These are phyloP conservation scores for Scleroderma citrinum DNA, from an alignment of 768 basidiomycete species.

Conservation along the genomic window DNA sequence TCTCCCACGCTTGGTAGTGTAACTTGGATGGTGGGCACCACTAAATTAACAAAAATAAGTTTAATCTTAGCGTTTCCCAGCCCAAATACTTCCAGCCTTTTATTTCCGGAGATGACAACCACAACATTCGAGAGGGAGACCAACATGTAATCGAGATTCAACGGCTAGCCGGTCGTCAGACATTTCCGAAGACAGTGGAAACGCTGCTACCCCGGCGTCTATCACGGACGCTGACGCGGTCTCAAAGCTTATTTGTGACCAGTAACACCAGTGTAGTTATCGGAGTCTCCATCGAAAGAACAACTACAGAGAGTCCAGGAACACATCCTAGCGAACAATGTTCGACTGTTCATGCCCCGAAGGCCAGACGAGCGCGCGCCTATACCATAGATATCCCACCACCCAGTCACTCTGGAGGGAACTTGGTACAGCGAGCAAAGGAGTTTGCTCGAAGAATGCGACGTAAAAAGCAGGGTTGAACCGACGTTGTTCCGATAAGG, in stretches of 20 bases:
- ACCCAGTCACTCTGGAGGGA: conserved; percentile 13
- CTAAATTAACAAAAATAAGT: conserved; percentile 3
- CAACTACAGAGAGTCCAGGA: conserved; percentile 21
- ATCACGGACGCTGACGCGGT: conserved; percentile 36
- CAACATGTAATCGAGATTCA: conserved; percentile 45
- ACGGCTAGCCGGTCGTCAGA: conserved; percentile 39
- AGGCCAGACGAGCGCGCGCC: conserved; percentile 29
- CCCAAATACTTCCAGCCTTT: conserved; percentile 39
- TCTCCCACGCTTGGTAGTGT: conserved; percentile 43
- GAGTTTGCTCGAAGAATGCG: conserved; percentile 39
- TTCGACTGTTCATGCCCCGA: conserved; percentile 18
- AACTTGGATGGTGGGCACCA: conserved; percentile 13
- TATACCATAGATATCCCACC: conserved; percentile 28
- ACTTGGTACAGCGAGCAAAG: conserved; percentile 35
- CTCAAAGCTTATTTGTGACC: conserved; percentile 31
- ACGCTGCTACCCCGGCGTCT: conserved; percentile 42
- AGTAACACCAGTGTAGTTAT: conserved; percentile 33
- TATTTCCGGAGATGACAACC: conserved; percentile 33
- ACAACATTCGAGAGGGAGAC: conserved; percentile 36
- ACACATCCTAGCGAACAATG: not conserved
- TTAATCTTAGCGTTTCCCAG: conserved; percentile 24
- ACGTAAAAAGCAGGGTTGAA: conserved; percentile 29
- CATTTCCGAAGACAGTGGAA: conserved; percentile 37
- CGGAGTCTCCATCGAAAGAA: conserved; percentile 44
- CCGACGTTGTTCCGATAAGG: conserved; percentile 6